phyloP scores from a whole-genome alignment of 1,284 basidiomycete species.

The Leccinum solheimii region DNA sequence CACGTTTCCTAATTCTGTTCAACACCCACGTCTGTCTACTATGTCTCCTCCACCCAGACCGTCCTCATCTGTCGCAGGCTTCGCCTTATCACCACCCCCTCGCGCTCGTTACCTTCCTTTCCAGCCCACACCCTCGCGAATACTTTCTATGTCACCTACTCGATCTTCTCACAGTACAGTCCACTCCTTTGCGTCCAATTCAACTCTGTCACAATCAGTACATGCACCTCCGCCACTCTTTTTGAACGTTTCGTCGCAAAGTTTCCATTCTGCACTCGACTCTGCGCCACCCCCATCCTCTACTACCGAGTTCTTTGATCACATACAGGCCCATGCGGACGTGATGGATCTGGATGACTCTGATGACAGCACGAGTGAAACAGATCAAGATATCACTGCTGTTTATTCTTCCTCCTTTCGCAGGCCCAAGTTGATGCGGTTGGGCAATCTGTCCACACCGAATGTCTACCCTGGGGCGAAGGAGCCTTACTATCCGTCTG shows the following conservation, averaged over 20 bases:
- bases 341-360: conserved; percentile 63
- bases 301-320: conserved; percentile 72
- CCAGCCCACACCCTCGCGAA: conserved; percentile 21
- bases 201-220: conserved; percentile 28
- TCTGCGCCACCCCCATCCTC: conserved; percentile 60
- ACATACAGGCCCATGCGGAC: conserved; percentile 64
- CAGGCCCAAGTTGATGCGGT: conserved; percentile 40
- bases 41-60: conserved; percentile 52
- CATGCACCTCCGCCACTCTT: conserved; percentile 28
- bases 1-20: conserved; percentile 16
- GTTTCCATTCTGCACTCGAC: conserved; percentile 43
- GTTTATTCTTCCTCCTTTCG: conserved; percentile 29
- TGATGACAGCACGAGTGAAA: conserved; percentile 37
- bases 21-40: conserved; percentile 40
- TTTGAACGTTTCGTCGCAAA: conserved; percentile 40
- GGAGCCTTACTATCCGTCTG: conserved; percentile 35
- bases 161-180: conserved; percentile 32
- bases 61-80: conserved; percentile 45
- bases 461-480: conserved; percentile 33
- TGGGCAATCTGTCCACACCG: conserved; percentile 41
- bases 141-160: conserved; percentile 17
- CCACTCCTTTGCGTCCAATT: conserved; percentile 33
- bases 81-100: conserved; percentile 55
- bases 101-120: conserved; percentile 36
- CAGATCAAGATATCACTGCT: conserved; percentile 32